These are phyloP conservation scores for Sphagnum contortum DNA, from an alignment of 225 moss, liverwort and hornwort species.

Conservation along the genomic window DNA sequence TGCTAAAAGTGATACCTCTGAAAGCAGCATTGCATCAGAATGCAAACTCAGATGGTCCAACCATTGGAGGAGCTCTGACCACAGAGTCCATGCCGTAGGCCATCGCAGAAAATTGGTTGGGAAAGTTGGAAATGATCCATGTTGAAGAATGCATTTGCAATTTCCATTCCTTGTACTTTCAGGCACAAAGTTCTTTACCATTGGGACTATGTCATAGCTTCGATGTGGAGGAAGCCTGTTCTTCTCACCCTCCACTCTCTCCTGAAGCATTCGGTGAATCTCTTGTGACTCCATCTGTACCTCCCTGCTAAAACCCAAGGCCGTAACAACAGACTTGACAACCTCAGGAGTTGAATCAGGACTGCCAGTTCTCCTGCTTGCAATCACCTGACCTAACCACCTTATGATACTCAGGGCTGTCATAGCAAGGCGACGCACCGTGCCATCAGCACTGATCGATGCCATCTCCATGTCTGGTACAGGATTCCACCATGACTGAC, in stretches of 20 bases:
- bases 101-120: slow-evolving; percentile 40
- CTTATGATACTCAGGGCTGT: slow-evolving; percentile 70
- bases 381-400: slow-evolving; percentile 48
- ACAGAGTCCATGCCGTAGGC: slow-evolving; percentile 44
- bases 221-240: slow-evolving; percentile 14
- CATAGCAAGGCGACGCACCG: slow-evolving; percentile 16
- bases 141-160: slow-evolving; percentile 3
- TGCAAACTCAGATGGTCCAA: slow-evolving; percentile 53
- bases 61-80: slow-evolving; percentile 63
- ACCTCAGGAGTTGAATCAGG: background rate
- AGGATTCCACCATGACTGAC: slow-evolving; percentile 44
- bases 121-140: slow-evolving; percentile 17
- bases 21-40: slow-evolving; percentile 48
- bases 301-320: too few relatives aligned
- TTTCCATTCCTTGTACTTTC: background rate
- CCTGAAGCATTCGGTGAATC: slow-evolving; percentile 48
- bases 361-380: slow-evolving; percentile 11
- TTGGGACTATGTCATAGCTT: slow-evolving; percentile 39
- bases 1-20: slow-evolving; percentile 40
- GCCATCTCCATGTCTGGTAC: background rate
- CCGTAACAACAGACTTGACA: slow-evolving; percentile 7
- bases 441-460: slow-evolving; percentile 6
- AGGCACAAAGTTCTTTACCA: slow-evolving; percentile 10
- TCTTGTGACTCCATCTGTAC: slow-evolving; percentile 17
- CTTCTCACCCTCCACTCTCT: slow-evolving; percentile 36